Conservation (phyloP, 1,284 basidiomycete genomes). For the Moesziomyces aphidis region DNA sequence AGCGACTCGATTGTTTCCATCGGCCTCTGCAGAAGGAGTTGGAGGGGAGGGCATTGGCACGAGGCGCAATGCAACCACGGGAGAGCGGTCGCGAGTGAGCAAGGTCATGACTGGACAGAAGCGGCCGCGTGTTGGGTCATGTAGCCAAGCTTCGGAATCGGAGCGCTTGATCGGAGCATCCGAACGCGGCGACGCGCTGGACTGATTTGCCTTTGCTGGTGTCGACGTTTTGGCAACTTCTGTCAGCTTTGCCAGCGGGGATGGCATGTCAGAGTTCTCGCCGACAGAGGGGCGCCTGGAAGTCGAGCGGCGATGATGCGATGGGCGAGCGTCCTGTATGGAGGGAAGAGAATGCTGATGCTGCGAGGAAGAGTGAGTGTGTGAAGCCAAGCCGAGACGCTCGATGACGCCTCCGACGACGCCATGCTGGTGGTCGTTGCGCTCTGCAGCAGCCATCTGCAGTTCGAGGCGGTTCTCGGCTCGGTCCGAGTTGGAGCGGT, state of each 20-base stretch:
- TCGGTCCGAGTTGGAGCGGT: slow-evolving; percentile 14
- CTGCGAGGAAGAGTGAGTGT: slow-evolving; percentile 12
- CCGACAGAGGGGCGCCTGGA: background rate
- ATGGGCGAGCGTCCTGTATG: slow-evolving; percentile 2
- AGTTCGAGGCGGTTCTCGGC: slow-evolving; percentile 41
- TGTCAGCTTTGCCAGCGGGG: background rate
- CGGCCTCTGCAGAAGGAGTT: background rate
- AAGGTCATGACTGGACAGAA: slow-evolving; percentile 29
- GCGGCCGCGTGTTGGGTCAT: slow-evolving; percentile 23
- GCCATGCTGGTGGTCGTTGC: slow-evolving; percentile 49
- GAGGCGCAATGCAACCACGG: slow-evolving; percentile 35
- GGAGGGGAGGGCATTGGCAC: slow-evolving; percentile 4
- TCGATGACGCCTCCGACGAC: slow-evolving; percentile 45
- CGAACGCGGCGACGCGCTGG: background rate
- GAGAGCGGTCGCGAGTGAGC: slow-evolving; percentile 30
- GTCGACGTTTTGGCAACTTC: background rate
- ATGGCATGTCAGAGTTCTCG: background rate
- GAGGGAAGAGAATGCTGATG: slow-evolving; percentile 9
- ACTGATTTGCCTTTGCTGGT: background rate
- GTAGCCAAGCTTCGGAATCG: slow-evolving; percentile 25
- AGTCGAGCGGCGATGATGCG: slow-evolving; percentile 21
- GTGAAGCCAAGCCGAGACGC: slow-evolving; percentile 28
- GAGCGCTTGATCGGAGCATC: slow-evolving; percentile 8
- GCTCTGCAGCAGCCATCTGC: slow-evolving; percentile 45
- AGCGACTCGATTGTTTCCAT: background rate